Conservation (phyloP, 73 alveolate genomes). For the Effrenium voratum region DNA sequence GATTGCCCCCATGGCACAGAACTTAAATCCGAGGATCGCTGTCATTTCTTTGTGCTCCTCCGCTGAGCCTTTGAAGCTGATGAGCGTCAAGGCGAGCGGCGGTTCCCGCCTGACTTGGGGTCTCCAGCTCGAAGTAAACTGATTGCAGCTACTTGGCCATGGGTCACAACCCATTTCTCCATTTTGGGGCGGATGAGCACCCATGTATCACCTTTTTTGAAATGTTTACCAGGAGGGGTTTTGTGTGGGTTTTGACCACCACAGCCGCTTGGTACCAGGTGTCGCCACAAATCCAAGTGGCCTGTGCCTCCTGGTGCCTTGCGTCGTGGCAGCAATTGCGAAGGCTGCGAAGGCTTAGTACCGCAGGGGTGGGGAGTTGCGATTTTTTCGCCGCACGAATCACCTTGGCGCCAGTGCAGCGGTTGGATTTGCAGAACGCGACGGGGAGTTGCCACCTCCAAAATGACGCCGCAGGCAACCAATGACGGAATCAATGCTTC, state of each 20-base stretch:
- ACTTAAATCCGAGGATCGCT: background rate
- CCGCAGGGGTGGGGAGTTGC: too few relatives aligned
- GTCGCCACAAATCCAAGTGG: conserved; percentile 63
- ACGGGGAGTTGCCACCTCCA: too few relatives aligned
- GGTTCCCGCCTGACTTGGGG: background rate
- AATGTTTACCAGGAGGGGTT: too few relatives aligned
- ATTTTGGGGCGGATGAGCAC: too few relatives aligned
- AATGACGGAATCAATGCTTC: too few relatives aligned
- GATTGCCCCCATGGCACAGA: background rate
- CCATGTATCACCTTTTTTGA: too few relatives aligned
- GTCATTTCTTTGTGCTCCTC: conserved; percentile 68
- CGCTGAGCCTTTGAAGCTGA: conserved; percentile 53
- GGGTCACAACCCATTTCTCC: too few relatives aligned
- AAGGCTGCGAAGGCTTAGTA: background rate
- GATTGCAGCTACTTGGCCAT: background rate
- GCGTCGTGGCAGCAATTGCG: background rate
- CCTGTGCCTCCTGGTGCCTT: conserved; percentile 66
- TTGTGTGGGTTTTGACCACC: too few relatives aligned
- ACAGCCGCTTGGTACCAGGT: background rate
- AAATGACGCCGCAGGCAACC: too few relatives aligned
- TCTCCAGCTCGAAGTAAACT: background rate
- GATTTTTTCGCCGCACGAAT: too few relatives aligned
- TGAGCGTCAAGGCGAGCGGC: conserved; percentile 47
- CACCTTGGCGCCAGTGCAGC: too few relatives aligned
- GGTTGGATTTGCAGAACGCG: too few relatives aligned